Evolutionary conservation across 352 stramenopile genomes (phyloP).

Genomic region (Pythium rhizo-oryzae): DNA sequence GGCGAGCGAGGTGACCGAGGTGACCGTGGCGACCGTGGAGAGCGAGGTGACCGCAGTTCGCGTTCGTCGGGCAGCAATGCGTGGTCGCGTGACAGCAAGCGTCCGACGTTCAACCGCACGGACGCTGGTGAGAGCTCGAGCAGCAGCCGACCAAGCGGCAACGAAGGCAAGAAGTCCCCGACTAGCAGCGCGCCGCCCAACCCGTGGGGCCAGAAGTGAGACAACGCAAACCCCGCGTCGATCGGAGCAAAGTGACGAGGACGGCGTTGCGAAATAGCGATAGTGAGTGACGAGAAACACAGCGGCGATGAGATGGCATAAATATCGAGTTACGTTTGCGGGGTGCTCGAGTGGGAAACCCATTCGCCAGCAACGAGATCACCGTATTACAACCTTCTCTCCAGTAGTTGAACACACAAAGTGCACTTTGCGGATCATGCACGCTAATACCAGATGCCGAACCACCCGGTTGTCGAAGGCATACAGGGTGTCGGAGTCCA

Average conservation of each 20-base stretch:
- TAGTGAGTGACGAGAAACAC: slow-evolving; percentile 8
- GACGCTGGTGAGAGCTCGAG: slow-evolving; percentile 31
- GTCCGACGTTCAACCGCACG: slow-evolving; percentile 43
- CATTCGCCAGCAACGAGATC: too few species aligned
- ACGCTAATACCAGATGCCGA: too few species aligned
- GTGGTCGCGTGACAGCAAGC: slow-evolving; percentile 67
- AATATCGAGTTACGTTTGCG: too few species aligned
- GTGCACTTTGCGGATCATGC: too few species aligned
- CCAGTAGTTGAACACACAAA: too few species aligned
- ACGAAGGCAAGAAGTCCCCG: slow-evolving; percentile 34
- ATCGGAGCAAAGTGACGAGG: neutral
- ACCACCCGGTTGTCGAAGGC: too few species aligned
- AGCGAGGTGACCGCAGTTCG: slow-evolving; percentile 29
- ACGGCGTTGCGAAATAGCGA: slow-evolving; percentile 19
- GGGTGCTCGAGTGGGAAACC: too few species aligned
- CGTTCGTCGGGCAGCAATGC: slow-evolving; percentile 34
- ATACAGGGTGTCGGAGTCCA: too few species aligned
- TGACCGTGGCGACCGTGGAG: neutral
- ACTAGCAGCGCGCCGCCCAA: slow-evolving; percentile 31
- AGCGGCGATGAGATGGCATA: neutral
- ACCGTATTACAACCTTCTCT: too few species aligned
- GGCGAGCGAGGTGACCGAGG: neutral
- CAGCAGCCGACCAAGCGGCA: slow-evolving; percentile 36
- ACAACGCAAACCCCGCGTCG: neutral
- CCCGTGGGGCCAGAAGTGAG: slow-evolving; percentile 38